Conservation (phyloP, 2,329 filamentous ascomycete species). For the Byssothecium circinans region DNA sequence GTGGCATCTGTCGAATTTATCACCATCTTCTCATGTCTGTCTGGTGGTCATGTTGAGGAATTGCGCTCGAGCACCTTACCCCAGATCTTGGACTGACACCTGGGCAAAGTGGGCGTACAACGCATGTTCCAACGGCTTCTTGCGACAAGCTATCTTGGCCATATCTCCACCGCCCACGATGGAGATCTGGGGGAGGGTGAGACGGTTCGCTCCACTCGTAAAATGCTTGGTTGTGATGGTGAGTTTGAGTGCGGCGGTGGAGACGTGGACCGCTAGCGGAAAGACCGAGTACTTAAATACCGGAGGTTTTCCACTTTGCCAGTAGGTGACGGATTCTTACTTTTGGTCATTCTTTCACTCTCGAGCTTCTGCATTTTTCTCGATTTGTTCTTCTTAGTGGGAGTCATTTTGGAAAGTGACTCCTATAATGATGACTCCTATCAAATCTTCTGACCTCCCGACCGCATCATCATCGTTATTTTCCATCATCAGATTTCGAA, state of each 20-base stretch:
- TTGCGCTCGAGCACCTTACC: neutral
- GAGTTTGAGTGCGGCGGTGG: neutral
- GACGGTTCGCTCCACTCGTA: neutral
- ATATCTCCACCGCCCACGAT: neutral
- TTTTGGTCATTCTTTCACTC: no score
- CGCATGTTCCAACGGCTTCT: neutral
- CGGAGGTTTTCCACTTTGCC: no score
- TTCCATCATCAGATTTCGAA: no score
- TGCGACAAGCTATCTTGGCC: neutral
- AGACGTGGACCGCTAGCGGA: no score
- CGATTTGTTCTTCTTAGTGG: no score
- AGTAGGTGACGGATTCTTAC: no score
- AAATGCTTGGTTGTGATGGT: neutral
- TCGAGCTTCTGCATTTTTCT: no score
- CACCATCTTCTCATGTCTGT: neutral
- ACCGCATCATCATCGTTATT: no score
- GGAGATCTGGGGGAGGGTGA: neutral
- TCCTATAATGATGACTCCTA: no score
- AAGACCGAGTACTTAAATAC: no score
- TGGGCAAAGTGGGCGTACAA: neutral
- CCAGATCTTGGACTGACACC: neutral
- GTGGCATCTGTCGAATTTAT: neutral
- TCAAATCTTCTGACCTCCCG: no score
- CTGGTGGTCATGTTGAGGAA: neutral
- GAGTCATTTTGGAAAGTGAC: no score